A percentile compares a stretch with the other conserved stretches of the same genome.
These are phyloP conservation scores for Nannizziopsis arthrosporioides DNA, from an alignment of 2,329 filamentous ascomycete species.

Conservation along the genomic window DNA sequence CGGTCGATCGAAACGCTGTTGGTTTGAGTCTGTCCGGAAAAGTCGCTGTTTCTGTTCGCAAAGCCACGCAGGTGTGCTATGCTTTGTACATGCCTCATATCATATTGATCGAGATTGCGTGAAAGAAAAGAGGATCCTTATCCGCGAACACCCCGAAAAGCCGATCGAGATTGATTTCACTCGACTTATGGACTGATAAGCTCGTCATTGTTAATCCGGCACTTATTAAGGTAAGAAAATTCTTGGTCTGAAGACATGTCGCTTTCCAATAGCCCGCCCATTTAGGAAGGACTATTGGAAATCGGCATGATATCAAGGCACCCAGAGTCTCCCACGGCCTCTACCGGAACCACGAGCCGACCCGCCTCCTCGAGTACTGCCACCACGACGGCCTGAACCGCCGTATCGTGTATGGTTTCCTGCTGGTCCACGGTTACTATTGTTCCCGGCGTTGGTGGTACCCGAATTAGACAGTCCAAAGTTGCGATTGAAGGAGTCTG, in stretches of 20 bases:
- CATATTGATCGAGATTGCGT: neutral
- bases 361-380: constrained; percentile 26
- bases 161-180: neutral
- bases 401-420: constrained; percentile 25
- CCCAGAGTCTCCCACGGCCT: constrained; percentile 35
- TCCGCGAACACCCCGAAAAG: neutral
- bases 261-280: constrained; percentile 3
- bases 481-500: constrained; percentile 38
- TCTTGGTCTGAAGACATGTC: neutral
- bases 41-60: neutral
- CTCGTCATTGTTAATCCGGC: constrained; percentile 1
- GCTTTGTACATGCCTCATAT: neutral
- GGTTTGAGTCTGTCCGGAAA: too few relatives aligned
- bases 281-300: constrained; percentile 6
- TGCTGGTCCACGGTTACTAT: constrained; percentile 25
- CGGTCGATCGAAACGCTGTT: neutral
- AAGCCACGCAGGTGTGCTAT: constrained; percentile 1
- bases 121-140: constrained; percentile 2
- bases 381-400: constrained; percentile 25
- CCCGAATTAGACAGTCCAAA: constrained; percentile 25
- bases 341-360: constrained; percentile 26
- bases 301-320: constrained; percentile 27
- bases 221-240: neutral
- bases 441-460: constrained; percentile 16
- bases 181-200: neutral